Base-by-base conservation (phyloP, 2,329 filamentous ascomycete species). In the Alternaria arborescens region DNA sequence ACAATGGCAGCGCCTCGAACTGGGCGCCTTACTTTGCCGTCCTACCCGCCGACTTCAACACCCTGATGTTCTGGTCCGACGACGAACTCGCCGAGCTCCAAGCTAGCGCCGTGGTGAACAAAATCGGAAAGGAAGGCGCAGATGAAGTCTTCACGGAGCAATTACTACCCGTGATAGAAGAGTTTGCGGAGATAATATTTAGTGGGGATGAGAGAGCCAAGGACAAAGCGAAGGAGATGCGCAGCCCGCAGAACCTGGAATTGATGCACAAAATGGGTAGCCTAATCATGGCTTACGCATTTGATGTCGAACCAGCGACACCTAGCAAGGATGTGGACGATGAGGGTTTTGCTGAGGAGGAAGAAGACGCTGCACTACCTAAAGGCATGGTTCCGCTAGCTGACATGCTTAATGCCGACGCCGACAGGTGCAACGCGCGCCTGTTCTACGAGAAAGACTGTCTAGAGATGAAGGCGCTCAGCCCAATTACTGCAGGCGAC, bases 341-440 rank as follows among this genome's bases (percentile, higher is more conserved):
- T 3, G 85, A 86, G 48, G 82, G 82, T 18, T 82, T 79, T 59
- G 77, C 72, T 5, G 80, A 80, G 28, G 82, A 83, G 61, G 80
- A 81, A 20, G 81, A 83, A 62, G 82, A 84, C 32, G 81, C 78
- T n/a, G 77, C 78, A 5, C 69, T 83, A 5, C 81, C 85, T 18
- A 92, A 97, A 79, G 93, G 91, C 53, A 95, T 97, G 92, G 91
- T 97, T 0, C 93, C 93, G 1, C 86, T 97, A 82, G 93, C 93
- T 1, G 94, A 97, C 75, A 89, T 97, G 72, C 84, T 97, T 32
- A 97, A 97, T 71, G 92, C 93, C 0, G 92, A 97, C 75, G 93
- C 91, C 5, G 88, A 93, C 64, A 81, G 82, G 66, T 95, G 95
- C 77, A 97, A 97, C 68, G 85, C 87, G 20, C 85, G 86, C 44